Evolutionary conservation across 371 early-diverging fungal species (phyloP).

Genomic region (Rhizomucor pusillus): DNA sequence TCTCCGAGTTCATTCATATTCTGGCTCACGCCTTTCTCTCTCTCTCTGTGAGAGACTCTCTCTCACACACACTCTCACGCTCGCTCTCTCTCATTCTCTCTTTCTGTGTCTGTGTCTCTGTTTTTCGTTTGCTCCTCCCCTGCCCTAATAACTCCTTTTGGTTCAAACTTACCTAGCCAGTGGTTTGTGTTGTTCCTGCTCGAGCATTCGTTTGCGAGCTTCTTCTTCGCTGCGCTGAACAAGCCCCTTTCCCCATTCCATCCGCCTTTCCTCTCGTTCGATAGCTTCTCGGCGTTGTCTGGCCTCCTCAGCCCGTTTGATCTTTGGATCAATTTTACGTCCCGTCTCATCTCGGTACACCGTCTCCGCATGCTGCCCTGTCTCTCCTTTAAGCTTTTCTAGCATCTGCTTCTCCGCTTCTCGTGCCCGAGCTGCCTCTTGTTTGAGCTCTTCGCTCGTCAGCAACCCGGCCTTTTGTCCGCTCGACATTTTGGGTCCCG

Average conservation of each 20-base stretch:
- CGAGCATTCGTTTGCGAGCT: slow-evolving; percentile 40
- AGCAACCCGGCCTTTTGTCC: slow-evolving; percentile 58
- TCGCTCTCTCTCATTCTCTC: not conserved
- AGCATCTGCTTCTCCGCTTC: slow-evolving; percentile 30
- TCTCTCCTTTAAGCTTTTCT: slow-evolving; percentile 26
- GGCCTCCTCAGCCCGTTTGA: slow-evolving; percentile 59
- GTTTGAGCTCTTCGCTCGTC: slow-evolving; percentile 45
- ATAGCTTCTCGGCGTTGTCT: slow-evolving; percentile 54
- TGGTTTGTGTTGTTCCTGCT: slow-evolving; percentile 60
- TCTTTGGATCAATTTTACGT: slow-evolving; percentile 66
- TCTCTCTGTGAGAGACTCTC: not conserved
- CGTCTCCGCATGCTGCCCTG: slow-evolving; percentile 61
- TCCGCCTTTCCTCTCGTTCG: slow-evolving; percentile 62
- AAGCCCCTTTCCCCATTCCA: slow-evolving; percentile 79
- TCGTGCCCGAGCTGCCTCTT: slow-evolving; percentile 47
- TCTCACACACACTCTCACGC: not conserved
- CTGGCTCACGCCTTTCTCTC: not conserved
- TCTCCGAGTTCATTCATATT: slow-evolving; percentile 8
- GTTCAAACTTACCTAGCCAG: slow-evolving; percentile 50
- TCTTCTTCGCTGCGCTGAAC: slow-evolving; percentile 65
- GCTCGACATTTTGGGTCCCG: slow-evolving; percentile 46
- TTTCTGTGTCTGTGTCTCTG: too few relatives aligned
- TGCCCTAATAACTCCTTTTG: slow-evolving; percentile 3
- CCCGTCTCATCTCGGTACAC: slow-evolving; percentile 79
- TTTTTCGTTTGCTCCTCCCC: too few relatives aligned